A percentile compares a stretch with the other conserved stretches of the same genome.
phyloP scores from a whole-genome alignment of 2,329 filamentous ascomycete genomes.

The Hymenoscyphus repandus region DNA sequence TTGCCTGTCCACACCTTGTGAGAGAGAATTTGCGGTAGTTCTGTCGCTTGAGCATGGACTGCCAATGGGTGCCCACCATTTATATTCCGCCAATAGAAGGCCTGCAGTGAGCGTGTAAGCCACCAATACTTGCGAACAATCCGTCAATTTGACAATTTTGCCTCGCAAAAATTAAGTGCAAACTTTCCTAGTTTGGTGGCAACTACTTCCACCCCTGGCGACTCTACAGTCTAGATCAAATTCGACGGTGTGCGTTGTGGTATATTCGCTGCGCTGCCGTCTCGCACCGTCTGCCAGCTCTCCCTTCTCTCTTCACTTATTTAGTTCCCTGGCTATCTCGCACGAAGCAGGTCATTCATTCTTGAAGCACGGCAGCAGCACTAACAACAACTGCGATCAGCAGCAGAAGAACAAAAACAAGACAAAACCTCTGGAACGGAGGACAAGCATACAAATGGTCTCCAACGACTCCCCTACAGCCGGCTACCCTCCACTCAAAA shows the following conservation, averaged over 20 bases:
- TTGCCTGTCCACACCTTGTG: background rate
- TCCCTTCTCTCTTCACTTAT: background rate
- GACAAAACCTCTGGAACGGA: background rate
- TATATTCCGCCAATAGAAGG: too few species aligned
- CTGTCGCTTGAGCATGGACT: background rate
- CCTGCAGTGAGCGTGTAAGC: background rate
- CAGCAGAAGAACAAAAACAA: background rate
- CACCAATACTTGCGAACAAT: background rate
- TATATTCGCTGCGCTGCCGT: background rate
- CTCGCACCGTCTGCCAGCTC: background rate
- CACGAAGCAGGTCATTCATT: background rate
- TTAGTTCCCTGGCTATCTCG: background rate
- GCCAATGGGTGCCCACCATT: background rate
- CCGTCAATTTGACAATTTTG: background rate
- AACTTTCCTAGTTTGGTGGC: background rate
- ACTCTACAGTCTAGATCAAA: background rate
- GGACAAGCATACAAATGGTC: background rate
- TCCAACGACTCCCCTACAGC: background rate
- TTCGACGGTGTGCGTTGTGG: background rate
- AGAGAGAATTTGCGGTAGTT: background rate
- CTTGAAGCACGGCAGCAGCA: background rate
- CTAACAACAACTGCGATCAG: background rate
- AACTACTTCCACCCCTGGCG: background rate
- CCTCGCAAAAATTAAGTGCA: background rate
- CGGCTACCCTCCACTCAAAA: background rate